A percentile compares a stretch with the other conserved stretches of the same genome.
Conservation (phyloP, 441 rosid genomes). For the Isatis lusitanica region DNA sequence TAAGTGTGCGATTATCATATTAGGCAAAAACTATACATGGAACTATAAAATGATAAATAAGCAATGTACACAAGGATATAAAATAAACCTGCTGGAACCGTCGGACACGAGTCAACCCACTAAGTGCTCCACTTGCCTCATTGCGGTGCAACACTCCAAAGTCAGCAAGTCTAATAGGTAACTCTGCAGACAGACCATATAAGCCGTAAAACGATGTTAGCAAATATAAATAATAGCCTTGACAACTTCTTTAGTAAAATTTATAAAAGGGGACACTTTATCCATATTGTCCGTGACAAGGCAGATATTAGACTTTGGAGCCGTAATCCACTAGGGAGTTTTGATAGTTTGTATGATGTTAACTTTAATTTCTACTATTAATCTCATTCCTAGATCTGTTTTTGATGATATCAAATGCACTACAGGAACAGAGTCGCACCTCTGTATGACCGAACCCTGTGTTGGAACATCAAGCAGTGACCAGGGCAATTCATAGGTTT, state of each 20-base stretch:
- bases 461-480: slow-evolving; percentile 94
- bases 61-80: not conserved
- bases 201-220: slow-evolving; percentile 22
- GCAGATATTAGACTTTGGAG: not conserved
- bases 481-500: slow-evolving; percentile 99
- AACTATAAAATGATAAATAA: not conserved
- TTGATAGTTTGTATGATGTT: slow-evolving; percentile 8
- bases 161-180: slow-evolving; percentile 94
- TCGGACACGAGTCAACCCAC: slow-evolving; percentile 95
- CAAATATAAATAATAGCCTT: not conserved
- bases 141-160: slow-evolving; percentile 97
- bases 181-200: slow-evolving; percentile 59
- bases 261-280: not conserved
- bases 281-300: slow-evolving; percentile 5
- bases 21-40: no score
- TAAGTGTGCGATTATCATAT: slow-evolving; percentile 17
- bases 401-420: not conserved
- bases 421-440: slow-evolving; percentile 44
- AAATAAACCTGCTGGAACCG: slow-evolving; percentile 92
- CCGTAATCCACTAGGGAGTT: not conserved
- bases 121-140: slow-evolving; percentile 99
- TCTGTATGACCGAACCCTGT: slow-evolving; percentile 90
- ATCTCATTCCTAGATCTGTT: slow-evolving; percentile 6
- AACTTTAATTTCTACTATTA: not conserved
- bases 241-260: not conserved